Evolutionary conservation across 192 early-diverging fungal species (phyloP).

Genomic region (Gigaspora rosea): DNA sequence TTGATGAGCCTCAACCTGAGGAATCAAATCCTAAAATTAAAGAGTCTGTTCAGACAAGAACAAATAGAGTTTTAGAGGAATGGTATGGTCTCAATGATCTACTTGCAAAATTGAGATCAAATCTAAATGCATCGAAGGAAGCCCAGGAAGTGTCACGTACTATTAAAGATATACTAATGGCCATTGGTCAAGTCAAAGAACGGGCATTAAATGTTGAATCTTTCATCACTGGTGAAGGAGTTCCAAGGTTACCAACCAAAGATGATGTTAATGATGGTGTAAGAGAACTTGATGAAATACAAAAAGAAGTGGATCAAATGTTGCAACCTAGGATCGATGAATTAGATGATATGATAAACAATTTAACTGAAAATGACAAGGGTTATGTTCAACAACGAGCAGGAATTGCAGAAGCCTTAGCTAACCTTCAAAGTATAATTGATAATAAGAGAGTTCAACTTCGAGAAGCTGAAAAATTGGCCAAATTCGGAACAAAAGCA

Average conservation of each 20-base stretch:
- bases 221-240: slow-evolving; percentile 17
- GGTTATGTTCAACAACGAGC: slow-evolving; percentile 40
- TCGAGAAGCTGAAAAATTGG: slow-evolving; percentile 42
- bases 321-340: slow-evolving; percentile 35
- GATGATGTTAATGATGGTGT: slow-evolving; percentile 27
- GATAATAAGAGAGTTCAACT: slow-evolving; percentile 42
- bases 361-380: slow-evolving; percentile 26
- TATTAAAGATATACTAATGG: slow-evolving; percentile 29
- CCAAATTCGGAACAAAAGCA: slow-evolving; percentile 38
- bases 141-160: slow-evolving; percentile 21
- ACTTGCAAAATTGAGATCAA: slow-evolving; percentile 15
- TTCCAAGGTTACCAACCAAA: slow-evolving; percentile 21
- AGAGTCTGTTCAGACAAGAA: slow-evolving; percentile 31
- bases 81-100: slow-evolving; percentile 39
- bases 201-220: slow-evolving; percentile 34
- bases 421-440: slow-evolving; percentile 38
- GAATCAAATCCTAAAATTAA: slow-evolving; percentile 29
- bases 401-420: slow-evolving; percentile 41
- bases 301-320: slow-evolving; percentile 36
- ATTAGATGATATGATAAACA: slow-evolving; percentile 39
- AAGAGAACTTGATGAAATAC: slow-evolving; percentile 28
- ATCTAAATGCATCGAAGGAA: slow-evolving; percentile 28
- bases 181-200: slow-evolving; percentile 29
- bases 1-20: slow-evolving; percentile 18
- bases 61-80: slow-evolving; percentile 35